A percentile compares a stretch with the other conserved stretches of the same genome.
phyloP scores from a whole-genome alignment of 1,139 yeast genomes.

The Sugiyamaella novakii region DNA sequence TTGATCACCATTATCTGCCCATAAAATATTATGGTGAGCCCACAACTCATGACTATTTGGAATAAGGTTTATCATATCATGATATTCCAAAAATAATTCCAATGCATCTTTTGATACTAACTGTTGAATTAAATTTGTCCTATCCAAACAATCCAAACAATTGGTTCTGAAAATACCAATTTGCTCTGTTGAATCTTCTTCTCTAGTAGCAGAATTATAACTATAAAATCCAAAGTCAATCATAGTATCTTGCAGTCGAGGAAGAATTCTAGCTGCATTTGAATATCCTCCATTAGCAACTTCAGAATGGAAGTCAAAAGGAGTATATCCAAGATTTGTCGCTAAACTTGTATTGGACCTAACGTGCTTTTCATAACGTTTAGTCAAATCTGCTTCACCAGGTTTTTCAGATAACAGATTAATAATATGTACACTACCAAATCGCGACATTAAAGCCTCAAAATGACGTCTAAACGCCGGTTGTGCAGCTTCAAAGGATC shows the following conservation, averaged over 20 bases:
- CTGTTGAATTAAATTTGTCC: conserved; percentile 93
- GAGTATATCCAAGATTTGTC: conserved; percentile 54
- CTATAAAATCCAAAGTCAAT: conserved; percentile 80
- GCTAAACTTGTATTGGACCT: conserved; percentile 47
- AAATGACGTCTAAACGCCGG: conserved; percentile 87
- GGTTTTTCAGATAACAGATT: conserved; percentile 80
- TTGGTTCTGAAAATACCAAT: conserved; percentile 89
- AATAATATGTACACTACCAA: conserved; percentile 85
- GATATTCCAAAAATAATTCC: conserved; percentile 63
- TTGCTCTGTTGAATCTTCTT: conserved; percentile 65
- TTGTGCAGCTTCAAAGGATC: conserved; percentile 90
- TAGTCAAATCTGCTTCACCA: conserved; percentile 72
- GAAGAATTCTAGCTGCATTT: conserved; percentile 73
- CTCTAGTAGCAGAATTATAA: conserved; percentile 51
- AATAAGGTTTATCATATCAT: conserved; percentile 37
- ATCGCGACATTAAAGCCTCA: conserved; percentile 63
- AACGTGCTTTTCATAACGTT: conserved; percentile 62
- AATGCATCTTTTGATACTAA: conserved; percentile 70
- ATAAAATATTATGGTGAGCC: conserved; percentile 71
- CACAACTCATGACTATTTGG: conserved; percentile 53
- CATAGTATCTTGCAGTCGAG: conserved; percentile 63
- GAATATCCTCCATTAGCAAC: conserved; percentile 87
- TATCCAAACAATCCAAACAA: conserved; percentile 91
- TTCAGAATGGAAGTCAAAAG: conserved; percentile 92
- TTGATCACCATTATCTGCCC: conserved; percentile 99